A percentile compares a stretch with the other conserved stretches of the same genome.
Evolutionary conservation across 805 yeast species (phyloP).

Genomic region (Komagataella ulmi): DNA sequence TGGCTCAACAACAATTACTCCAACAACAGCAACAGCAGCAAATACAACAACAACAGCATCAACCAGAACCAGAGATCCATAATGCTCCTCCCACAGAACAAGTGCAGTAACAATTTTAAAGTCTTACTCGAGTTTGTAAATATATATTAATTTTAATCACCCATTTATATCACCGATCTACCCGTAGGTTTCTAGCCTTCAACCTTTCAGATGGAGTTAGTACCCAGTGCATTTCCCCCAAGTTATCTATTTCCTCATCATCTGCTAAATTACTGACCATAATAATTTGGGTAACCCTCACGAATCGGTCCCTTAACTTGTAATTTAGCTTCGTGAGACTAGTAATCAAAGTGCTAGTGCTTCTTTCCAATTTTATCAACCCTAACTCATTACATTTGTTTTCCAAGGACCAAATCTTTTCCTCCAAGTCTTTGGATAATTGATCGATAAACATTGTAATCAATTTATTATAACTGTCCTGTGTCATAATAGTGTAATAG

Average conservation of each 20-base stretch:
- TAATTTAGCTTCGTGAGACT: conserved; percentile 65
- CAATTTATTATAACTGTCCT: conserved; percentile 34
- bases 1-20: not conserved
- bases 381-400: conserved; percentile 72
- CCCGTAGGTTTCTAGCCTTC: conserved; percentile 43
- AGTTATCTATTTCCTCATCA: conserved; percentile 24
- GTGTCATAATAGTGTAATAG: conserved; percentile 24
- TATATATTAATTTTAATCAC: not conserved
- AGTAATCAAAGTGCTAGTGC: conserved; percentile 59
- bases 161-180: conserved; percentile 15
- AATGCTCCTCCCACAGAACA: not conserved
- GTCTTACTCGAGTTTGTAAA: not conserved
- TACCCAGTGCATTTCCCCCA: conserved; percentile 42
- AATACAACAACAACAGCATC: not conserved
- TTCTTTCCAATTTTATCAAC: conserved; percentile 71
- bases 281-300: conserved; percentile 73
- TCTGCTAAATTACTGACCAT: conserved; percentile 69
- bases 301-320: conserved; percentile 62
- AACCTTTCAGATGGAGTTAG: conserved; percentile 65
- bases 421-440: conserved; percentile 46
- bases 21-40: not conserved
- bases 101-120: not conserved
- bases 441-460: conserved; percentile 35
- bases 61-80: not conserved
- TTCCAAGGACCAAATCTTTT: conserved; percentile 51